A percentile compares a stretch with the other conserved stretches of the same genome.
Evolutionary conservation across 2,329 filamentous ascomycete species (phyloP).

Genomic region (Aspergillus arachidicola): DNA sequence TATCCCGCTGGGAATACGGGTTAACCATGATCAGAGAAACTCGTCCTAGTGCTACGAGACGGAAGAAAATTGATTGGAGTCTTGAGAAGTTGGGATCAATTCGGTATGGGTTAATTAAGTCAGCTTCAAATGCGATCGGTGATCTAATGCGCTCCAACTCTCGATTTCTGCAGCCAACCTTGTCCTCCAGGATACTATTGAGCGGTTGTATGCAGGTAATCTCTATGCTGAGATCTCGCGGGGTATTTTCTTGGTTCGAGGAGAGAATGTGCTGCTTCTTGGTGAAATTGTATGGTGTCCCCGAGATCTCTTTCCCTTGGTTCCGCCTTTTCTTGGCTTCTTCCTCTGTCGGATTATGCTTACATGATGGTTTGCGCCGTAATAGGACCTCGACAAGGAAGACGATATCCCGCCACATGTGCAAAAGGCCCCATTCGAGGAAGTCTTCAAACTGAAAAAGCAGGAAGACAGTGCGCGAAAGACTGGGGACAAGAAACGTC

Average conservation of each 20-base stretch:
- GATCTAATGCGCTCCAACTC: constrained; percentile 5
- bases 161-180: constrained; percentile 70
- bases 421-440: constrained; percentile 64
- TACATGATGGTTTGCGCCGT: constrained; percentile 2
- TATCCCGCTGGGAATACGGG: neutral
- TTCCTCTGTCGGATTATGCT: neutral
- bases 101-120: constrained; percentile 64
- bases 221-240: constrained; percentile 83
- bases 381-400: constrained; percentile 87
- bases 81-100: constrained; percentile 95
- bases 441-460: constrained; percentile 74
- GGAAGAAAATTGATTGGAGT: constrained; percentile 93
- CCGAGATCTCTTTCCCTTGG: neutral
- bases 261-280: constrained; percentile 94
- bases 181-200: constrained; percentile 88
- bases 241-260: constrained; percentile 87
- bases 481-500: constrained; percentile 69
- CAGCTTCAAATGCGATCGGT: neutral
- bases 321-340: neutral
- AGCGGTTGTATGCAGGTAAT: constrained; percentile 76
- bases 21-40: constrained; percentile 71
- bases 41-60: constrained; percentile 87
- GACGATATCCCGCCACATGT: constrained; percentile 78
- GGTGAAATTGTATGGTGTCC: constrained; percentile 72
- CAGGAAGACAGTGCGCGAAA: constrained; percentile 71